Percentiles rank a stretch among this genome's conserved stretches.
phyloP scores from a whole-genome alignment of 2,329 filamentous ascomycete species.

The Exophiala oligosperma region DNA sequence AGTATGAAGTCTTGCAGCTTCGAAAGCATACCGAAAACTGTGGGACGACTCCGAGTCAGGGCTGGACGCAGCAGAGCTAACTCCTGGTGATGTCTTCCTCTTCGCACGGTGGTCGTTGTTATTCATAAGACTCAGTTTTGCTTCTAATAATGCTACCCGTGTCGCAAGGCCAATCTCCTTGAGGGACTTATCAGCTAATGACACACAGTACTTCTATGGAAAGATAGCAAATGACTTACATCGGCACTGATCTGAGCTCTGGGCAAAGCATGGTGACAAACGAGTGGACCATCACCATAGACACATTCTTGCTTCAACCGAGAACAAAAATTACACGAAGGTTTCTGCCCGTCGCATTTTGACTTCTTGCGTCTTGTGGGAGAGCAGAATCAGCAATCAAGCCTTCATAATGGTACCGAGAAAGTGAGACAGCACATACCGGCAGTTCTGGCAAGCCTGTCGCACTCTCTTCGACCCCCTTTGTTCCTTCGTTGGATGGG shows the following conservation, averaged over 20 bases:
- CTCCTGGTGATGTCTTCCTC: no score
- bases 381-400: no score
- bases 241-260: not conserved
- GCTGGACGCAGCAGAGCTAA: no score
- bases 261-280: conserved; percentile 3
- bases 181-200: not conserved
- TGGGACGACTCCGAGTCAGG: no score
- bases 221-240: not conserved
- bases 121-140: conserved; percentile 10
- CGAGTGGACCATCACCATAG: conserved; percentile 25
- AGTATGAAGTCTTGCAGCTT: no score
- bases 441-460: no score
- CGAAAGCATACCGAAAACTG: no score
- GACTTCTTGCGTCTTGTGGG: conserved; percentile 38
- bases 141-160: conserved; percentile 12
- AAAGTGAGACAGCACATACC: no score
- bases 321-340: conserved; percentile 63
- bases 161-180: conserved; percentile 15
- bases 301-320: conserved; percentile 30
- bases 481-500: no score
- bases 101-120: not conserved
- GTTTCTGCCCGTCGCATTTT: conserved; percentile 94
- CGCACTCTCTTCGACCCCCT: no score
- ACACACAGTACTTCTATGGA: not conserved
- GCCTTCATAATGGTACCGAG: no score